Base-by-base conservation (phyloP, 2,329 filamentous ascomycete species). In the Colletotrichum melonis region DNA sequence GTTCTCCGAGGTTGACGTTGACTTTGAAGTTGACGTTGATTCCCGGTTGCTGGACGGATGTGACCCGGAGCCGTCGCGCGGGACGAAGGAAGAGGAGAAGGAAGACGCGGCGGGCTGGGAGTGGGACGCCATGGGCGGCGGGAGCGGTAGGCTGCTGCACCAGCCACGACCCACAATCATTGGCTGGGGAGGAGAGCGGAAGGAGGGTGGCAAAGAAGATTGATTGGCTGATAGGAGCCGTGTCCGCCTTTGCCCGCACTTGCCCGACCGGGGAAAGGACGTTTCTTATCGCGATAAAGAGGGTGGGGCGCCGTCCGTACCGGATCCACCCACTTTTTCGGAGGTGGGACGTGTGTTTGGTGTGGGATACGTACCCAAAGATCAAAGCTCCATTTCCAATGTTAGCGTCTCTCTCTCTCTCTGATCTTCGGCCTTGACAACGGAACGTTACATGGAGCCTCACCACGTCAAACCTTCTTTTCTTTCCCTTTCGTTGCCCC, bases 401-500 rank as follows among this genome's bases (percentile, higher is more conserved):
- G 55, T 73, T 71, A 73, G 71, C 62, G 71, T 62, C 32, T 65
- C 49, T 62, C 8, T 30, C 2, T 30, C 38, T 42, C 32, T 35
- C 38, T 42, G 71, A 70, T 70, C 67, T 30, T 66, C 67, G 60
- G 55, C 35, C 56, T 70, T 49, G 67, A 73, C 60, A 71, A 73
- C 71, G 71, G 67, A 73, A 73, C 71, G 71, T 73, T 73, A 73
- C 71, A 73, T 73, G 67, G 71, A 66, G 55, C 71, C 71, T 71
- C 71, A 71, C 71, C 67, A 71, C 67, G 56, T 71, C 71, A 71
- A 73, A 71, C 67, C 71, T 71, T 73, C 71, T 71, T 73, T 66
- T 22, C 19, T 30, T 46, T 42, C 28, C 28, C 67, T 71, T 73
- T 42, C 8, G 19, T 30, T 55, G 49, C 28, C 30, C 67, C 35